Conservation (phyloP, 2,329 filamentous ascomycete species). For the Endocalyx cinctus region DNA sequence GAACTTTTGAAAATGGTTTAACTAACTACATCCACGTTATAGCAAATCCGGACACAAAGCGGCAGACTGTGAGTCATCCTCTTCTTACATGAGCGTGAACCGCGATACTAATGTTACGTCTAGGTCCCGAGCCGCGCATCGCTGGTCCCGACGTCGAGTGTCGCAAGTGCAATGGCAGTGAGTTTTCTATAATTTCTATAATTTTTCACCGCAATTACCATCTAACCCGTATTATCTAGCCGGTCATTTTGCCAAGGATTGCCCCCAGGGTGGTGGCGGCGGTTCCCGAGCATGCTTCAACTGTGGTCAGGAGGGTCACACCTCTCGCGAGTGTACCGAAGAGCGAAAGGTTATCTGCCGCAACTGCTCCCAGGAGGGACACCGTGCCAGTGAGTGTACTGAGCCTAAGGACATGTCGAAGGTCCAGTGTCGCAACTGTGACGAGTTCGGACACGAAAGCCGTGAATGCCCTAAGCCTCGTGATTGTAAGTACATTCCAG, state of each 20-base stretch:
- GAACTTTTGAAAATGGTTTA: not conserved
- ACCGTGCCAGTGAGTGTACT: constrained; percentile 59
- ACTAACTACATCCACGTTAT: not conserved
- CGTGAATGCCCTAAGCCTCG: constrained; percentile 52
- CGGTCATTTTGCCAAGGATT: constrained; percentile 61
- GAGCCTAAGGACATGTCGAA: constrained; percentile 37
- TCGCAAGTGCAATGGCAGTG: constrained; percentile 59
- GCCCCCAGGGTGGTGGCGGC: constrained; percentile 55
- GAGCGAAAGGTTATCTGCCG: constrained; percentile 50
- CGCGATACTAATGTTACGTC: too few species aligned
- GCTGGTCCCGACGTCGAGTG: constrained; percentile 58
- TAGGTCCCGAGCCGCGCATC: constrained; percentile 53
- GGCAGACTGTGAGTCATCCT: constrained; percentile 40
- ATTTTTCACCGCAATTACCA: not conserved
- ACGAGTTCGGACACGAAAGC: constrained; percentile 42
- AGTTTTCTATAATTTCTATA: constrained; percentile 17
- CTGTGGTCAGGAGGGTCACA: constrained; percentile 60
- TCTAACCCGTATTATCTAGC: constrained; percentile 28
- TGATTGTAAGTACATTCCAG: constrained; percentile 38
- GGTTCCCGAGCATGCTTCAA: constrained; percentile 52
- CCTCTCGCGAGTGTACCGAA: constrained; percentile 46
- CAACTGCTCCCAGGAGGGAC: constrained; percentile 56
- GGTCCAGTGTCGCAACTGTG: constrained; percentile 47
- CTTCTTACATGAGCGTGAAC: too few species aligned
- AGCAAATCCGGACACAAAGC: constrained; percentile 46